Base-by-base conservation (phyloP, 352 stramenopile species). In the Phytophthora parvispora region DNA sequence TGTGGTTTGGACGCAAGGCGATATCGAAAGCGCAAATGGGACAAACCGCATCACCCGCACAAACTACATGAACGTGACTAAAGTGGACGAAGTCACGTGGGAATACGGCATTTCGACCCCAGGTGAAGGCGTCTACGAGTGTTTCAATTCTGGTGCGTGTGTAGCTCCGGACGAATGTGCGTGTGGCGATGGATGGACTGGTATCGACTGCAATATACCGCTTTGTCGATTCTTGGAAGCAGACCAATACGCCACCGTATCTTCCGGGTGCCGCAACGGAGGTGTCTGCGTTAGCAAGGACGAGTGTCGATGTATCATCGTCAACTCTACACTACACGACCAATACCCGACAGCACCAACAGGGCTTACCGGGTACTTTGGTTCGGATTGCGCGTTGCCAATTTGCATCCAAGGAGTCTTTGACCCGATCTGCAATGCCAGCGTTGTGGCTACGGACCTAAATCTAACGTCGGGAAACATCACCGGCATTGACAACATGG, bases 381-480 rank as follows among this genome's bases (percentile, higher is more conserved):
- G 97, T 16, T 89, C 84, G 1, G 97, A 99, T 75, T 99, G 97
- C 65, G 95, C 86, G 2, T 95, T 99, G 53, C 95, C 97, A 13
- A 94, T 99, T 22, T 99, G 97, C 60, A 84, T 97, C 29, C 97
- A 99, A 59, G 97, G 97, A 15, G 84, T 97, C 43, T 99, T 96
- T 63, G 97, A 99, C 72, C 95, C 95, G 10, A 74, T 93, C 40
- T 99, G 97, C 75, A 67, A 72, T 27, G 75, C 77, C 0, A 69
- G 60, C n/a, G 72, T 74, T 28, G 75, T 72, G 57, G 84, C 72
- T 31, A 87, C 67, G 5, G 76, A 81, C 43, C 50, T 69, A 16
- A 76, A 81, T 55, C 65, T 64, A 6, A 78, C 74, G 1, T 57
- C 15, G 47, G 55, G 55, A 2, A 42, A 64, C 22, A 69, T 74